Evolutionary conservation across 768 basidiomycete species (phyloP), one percentile per base, ranked within the genome.

Genomic region (Suillus lakei): DNA sequence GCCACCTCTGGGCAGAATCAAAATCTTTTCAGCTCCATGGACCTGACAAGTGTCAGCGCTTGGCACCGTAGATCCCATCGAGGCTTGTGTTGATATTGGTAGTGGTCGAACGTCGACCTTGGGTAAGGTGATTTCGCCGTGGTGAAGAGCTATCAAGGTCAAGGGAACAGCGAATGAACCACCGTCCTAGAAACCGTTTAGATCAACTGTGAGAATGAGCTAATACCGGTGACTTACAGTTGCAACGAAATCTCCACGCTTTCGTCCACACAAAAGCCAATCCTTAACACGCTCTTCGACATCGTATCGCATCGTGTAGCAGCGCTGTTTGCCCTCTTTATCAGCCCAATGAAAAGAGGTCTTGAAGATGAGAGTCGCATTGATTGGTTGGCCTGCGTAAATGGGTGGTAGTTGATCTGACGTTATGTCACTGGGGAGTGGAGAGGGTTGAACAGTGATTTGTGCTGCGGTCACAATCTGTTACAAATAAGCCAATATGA

Each of bases 311-410:
- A 96, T 83, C 46, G 77, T 71, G 72, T 89, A 91, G 62, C 75
- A 77, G 26, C 74, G 77, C 34, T 75, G 69, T 72, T 84, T 77
- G 38, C 75, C 74, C 64, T 82, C 75, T 68, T 70, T 79, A 7
- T 83, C 80, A 38, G 89, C 84, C 95, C 95, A 96, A 67, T 90
- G 88, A 71, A 93, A 90, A 4, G 90, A 89, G 0, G 91, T 92
- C 41, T 80, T 81, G 32, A 98, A 86, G 1, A 80, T 82, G 39
- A 98, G 77, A 13, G 80, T 81, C 1, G 89, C 88, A 21, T 86
- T 80, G n/a, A 97, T 84, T 0, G 95, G 92, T 70, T 96, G 93
- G 0, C 96, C 96, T 28, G 96, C 95, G 71, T 93, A 96, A 69
- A 92, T 78, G 3, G 84, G 81, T 5, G 78, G 73, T 16, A 75